These are phyloP conservation scores for Toxicodendron radicans DNA, from an alignment of 345 rosid genomes.

Conservation along the genomic window DNA sequence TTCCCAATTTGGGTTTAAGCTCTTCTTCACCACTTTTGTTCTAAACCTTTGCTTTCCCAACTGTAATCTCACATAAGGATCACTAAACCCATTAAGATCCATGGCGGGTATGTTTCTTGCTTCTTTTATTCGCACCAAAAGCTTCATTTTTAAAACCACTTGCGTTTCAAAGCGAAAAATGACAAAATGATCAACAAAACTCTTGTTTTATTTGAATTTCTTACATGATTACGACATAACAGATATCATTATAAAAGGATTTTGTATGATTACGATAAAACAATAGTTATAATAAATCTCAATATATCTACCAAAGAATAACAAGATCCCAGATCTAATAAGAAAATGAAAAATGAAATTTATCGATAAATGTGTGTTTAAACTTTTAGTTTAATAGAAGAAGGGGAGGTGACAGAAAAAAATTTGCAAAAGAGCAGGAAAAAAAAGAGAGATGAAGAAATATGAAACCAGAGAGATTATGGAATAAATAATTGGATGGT, in stretches of 20 bases:
- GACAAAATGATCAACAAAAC: neutral
- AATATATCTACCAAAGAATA: neutral
- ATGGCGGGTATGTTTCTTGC: slow-evolving; percentile 83
- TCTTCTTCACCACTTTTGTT: slow-evolving; percentile 87
- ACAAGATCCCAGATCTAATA: neutral
- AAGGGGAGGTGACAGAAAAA: neutral
- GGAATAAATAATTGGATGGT: too few relatives aligned
- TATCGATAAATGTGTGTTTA: neutral
- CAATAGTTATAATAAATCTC: neutral
- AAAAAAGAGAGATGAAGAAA: neutral
- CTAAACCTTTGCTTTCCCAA: slow-evolving; percentile 70
- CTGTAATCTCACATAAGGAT: slow-evolving; percentile 83
- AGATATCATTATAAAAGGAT: neutral
- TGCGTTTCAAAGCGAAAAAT: neutral
- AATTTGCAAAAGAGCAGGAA: neutral
- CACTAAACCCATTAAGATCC: slow-evolving; percentile 91
- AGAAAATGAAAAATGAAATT: neutral
- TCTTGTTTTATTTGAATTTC: neutral
- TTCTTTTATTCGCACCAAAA: slow-evolving; percentile 70
- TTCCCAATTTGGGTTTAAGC: slow-evolving; percentile 84
- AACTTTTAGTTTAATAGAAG: too few relatives aligned
- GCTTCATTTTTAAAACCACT: slow-evolving; percentile 51
- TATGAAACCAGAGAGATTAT: neutral
- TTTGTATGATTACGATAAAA: neutral
- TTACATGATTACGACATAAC: neutral